Base-by-base conservation (phyloP, 257 asterid genomes). In the Solanum lignicaule region DNA sequence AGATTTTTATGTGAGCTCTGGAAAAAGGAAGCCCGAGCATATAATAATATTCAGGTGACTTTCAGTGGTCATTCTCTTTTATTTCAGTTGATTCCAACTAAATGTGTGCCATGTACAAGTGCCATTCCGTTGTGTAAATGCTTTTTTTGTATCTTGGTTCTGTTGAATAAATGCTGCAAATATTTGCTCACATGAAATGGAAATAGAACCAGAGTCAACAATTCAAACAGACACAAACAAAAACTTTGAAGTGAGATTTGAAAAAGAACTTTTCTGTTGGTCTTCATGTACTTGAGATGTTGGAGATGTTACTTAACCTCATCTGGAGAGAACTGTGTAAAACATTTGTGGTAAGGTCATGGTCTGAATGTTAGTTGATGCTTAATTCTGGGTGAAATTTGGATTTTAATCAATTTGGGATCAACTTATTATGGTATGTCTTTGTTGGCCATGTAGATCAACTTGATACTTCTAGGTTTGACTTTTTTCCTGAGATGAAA, bases 41-140 rank as follows among this genome's bases (percentile, higher is more conserved):
- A 95, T 96, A 4, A 94, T 96, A 87, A 94, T 96, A 23, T 96
- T 96, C 92, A 94, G 98, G 99, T 96, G 91, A 33, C 58, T n/a
- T 46, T 66, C 27, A 21, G 21, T 36, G 7, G 36, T 15, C 4
- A 21, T 13, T 78, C 36, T 6, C 76, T 27, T 38, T 0, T 58
- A 38, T 32, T 87, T 25, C 10, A 11, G 65, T 35, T 76, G 33
- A 48, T 43, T 31, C n/a, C 29, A 48, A 3, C 35, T 10, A 29
- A 15, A n/a, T 25, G 29, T 18, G 13, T 76, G 60, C 33, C 15
- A 25, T 78, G 8, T 27, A n/a, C 7, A 46, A 39, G 38, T 46
- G 36, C 68, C 7, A 39, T 76, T n/a, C 14, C 6, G 39, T 27
- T 18, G 38, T 79, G 66, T 25, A 25, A 41, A 78, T 78, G 62